Conservation (phyloP, 2,329 filamentous ascomycete genomes). For the Cladophialophora carrionii region DNA sequence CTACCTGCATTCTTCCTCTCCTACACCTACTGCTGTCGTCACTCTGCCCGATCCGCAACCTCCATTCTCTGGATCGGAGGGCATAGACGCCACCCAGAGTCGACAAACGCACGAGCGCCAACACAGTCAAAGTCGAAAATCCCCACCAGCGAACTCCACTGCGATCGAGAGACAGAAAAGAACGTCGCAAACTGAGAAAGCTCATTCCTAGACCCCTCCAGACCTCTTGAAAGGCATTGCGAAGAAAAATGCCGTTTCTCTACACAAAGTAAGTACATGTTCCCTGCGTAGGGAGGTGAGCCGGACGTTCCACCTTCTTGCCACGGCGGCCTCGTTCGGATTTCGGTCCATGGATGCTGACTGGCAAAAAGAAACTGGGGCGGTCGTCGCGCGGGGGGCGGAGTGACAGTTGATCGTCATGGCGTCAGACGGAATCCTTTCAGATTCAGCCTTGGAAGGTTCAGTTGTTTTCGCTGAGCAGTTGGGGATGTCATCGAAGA, state of each 20-base stretch:
- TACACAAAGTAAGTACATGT: conserved; percentile 41
- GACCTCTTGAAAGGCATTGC: neutral
- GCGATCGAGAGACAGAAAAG: neutral
- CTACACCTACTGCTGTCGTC: neutral
- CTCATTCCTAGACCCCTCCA: neutral
- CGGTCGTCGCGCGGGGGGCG: conserved; percentile 49
- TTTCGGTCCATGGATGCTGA: neutral
- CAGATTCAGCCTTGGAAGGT: conserved; percentile 54
- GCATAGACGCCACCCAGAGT: neutral
- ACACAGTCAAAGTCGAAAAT: neutral
- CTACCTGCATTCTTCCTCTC: neutral
- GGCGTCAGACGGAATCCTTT: conserved; percentile 57
- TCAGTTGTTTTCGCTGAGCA: conserved; percentile 57
- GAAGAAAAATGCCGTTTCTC: conserved; percentile 39
- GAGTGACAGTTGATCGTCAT: conserved; percentile 57
- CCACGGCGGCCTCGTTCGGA: no score
- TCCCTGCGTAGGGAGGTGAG: neutral
- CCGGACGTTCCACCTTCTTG: neutral
- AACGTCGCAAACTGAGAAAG: neutral
- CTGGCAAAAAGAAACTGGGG: conserved; percentile 39
- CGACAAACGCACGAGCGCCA: neutral
- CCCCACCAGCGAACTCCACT: neutral
- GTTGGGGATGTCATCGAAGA: neutral
- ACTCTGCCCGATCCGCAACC: neutral
- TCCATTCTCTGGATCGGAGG: neutral